phyloP scores from a whole-genome alignment of 805 yeast genomes.

The Suhomyces vadensis region DNA sequence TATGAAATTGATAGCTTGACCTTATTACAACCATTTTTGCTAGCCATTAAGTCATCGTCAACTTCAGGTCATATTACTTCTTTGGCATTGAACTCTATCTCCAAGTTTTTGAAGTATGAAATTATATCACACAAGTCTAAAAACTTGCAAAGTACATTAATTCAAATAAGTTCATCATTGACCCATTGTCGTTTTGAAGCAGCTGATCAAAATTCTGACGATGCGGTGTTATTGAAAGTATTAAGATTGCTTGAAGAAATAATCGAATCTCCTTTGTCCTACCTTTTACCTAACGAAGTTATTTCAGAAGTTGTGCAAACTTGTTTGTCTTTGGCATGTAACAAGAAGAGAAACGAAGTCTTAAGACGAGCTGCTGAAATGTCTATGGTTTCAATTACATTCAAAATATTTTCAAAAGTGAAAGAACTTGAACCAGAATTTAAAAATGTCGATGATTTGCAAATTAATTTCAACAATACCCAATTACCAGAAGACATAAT shows the following conservation, averaged over 20 bases:
- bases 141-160: constrained; percentile 57
- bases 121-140: constrained; percentile 58
- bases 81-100: constrained; percentile 71
- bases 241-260: constrained; percentile 69
- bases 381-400: constrained; percentile 69
- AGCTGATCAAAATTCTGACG: constrained; percentile 88
- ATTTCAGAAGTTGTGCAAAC: constrained; percentile 90
- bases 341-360: constrained; percentile 87
- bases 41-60: constrained; percentile 78
- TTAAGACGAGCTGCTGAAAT: constrained; percentile 86
- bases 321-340: constrained; percentile 87
- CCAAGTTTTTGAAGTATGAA: constrained; percentile 69
- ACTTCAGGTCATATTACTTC: constrained; percentile 87
- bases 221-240: constrained; percentile 83
- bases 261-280: constrained; percentile 63
- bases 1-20: constrained; percentile 67
- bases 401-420: constrained; percentile 63
- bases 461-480: constrained; percentile 48
- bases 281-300: constrained; percentile 72
- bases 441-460: constrained; percentile 41
- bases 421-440: constrained; percentile 51
- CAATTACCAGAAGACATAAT: constrained; percentile 59
- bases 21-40: constrained; percentile 80
- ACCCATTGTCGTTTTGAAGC: constrained; percentile 97
- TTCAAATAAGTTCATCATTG: constrained; percentile 69